Percentiles rank a stretch among this genome's conserved stretches.
phyloP scores from a whole-genome alignment of 768 basidiomycete genomes.

The Kwoniella europaea region DNA sequence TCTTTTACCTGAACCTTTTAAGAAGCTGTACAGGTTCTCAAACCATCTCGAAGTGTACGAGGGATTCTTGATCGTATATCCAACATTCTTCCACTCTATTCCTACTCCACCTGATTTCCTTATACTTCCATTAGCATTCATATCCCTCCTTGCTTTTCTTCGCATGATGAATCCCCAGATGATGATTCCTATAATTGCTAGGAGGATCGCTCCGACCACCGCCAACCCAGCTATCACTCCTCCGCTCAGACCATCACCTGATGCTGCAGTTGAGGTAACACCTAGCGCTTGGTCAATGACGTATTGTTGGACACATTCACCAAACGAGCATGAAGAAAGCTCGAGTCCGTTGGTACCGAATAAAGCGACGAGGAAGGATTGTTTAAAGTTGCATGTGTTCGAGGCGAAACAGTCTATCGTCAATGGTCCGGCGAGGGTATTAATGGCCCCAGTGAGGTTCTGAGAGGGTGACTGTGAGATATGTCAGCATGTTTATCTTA shows the following conservation, averaged over 20 bases:
- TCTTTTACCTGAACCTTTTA: constrained; percentile 33
- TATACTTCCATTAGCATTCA: constrained; percentile 56
- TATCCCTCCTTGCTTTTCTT: constrained; percentile 65
- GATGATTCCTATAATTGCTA: constrained; percentile 67
- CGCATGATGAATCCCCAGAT: constrained; percentile 69
- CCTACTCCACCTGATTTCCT: constrained; percentile 64
- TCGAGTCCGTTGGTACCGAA: constrained; percentile 78
- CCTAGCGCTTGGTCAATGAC: constrained; percentile 68
- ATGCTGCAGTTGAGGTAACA: constrained; percentile 36
- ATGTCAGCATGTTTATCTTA: not conserved
- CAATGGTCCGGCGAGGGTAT: constrained; percentile 70
- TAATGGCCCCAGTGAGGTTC: constrained; percentile 68
- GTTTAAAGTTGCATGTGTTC: constrained; percentile 76
- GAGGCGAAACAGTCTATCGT: constrained; percentile 69
- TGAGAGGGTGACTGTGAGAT: constrained; percentile 29
- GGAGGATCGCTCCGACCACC: constrained; percentile 73
- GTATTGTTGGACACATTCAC: constrained; percentile 84
- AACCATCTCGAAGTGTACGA: not conserved
- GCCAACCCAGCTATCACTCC: constrained; percentile 92
- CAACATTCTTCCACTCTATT: constrained; percentile 72
- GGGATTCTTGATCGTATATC: constrained; percentile 64
- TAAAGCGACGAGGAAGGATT: constrained; percentile 67
- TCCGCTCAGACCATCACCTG: constrained; percentile 66
- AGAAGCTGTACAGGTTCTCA: constrained; percentile 20
- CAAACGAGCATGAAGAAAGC: constrained; percentile 76